Evolutionary conservation across 2,329 filamentous ascomycete species (phyloP).

Genomic region (Alternaria dauci): DNA sequence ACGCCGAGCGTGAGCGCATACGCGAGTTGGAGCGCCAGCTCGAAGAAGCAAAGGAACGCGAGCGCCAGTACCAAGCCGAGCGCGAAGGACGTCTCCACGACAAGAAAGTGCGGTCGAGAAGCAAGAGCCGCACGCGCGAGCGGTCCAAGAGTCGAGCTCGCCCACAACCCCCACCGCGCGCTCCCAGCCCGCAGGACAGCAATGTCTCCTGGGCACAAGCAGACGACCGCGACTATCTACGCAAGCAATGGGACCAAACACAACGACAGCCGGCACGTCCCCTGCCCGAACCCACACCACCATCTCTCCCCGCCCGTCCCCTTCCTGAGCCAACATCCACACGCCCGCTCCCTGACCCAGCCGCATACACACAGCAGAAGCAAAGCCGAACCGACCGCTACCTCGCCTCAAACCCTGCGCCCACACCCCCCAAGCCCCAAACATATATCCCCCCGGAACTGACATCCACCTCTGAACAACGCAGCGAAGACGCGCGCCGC

Average conservation of each 20-base stretch:
- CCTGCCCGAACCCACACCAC: constrained; percentile 42
- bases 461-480: constrained; percentile 67
- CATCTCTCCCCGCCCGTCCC: constrained; percentile 57
- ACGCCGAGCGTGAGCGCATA: constrained; percentile 72
- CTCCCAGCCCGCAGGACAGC: constrained; percentile 57
- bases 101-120: constrained; percentile 49
- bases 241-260: constrained; percentile 62
- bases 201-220: constrained; percentile 70
- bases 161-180: constrained; percentile 47
- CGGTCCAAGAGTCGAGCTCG: constrained; percentile 47
- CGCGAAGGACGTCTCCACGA: constrained; percentile 61
- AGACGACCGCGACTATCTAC: constrained; percentile 71
- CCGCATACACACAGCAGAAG: constrained; percentile 42
- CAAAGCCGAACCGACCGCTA: constrained; percentile 65
- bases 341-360: constrained; percentile 46
- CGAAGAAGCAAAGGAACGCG: constrained; percentile 71
- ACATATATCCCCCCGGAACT: constrained; percentile 60
- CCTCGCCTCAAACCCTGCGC: constrained; percentile 64
- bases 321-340: constrained; percentile 52
- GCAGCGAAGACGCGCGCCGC: constrained; percentile 69
- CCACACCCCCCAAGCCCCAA: constrained; percentile 54
- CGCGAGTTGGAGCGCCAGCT: constrained; percentile 80
- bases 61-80: constrained; percentile 69
- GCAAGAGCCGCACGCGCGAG: constrained; percentile 47
- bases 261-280: constrained; percentile 48